Conservation (phyloP, 140 eudicot genomes). For the Cichorium intybus region DNA sequence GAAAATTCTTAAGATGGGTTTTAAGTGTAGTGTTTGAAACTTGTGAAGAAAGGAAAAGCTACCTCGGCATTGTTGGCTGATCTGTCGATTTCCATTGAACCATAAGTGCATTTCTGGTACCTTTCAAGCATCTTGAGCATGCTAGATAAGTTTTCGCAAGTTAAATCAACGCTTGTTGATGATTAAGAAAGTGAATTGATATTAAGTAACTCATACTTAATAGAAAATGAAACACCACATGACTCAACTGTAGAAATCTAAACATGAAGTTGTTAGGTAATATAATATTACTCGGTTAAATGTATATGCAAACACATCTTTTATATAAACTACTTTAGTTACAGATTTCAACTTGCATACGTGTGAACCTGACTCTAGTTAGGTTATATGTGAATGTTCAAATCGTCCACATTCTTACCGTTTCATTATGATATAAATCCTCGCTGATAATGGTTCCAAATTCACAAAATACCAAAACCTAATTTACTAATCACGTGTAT, state of each 20-base stretch:
- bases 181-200: neutral
- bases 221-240: neutral
- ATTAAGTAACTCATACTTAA: too few relatives aligned
- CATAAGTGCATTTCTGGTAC: slow-evolving; percentile 88
- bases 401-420: neutral
- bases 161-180: slow-evolving; percentile 1
- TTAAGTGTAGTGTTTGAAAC: neutral
- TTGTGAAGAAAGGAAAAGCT: slow-evolving; percentile 6
- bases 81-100: slow-evolving; percentile 56
- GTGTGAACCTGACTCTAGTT: neutral
- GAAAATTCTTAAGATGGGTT: neutral
- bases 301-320: slow-evolving; percentile 2
- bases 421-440: neutral
- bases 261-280: neutral
- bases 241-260: neutral
- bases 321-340: neutral
- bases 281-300: neutral
- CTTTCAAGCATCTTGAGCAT: slow-evolving; percentile 90
- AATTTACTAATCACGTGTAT: neutral
- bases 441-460: too few relatives aligned
- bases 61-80: slow-evolving; percentile 76
- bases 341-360: neutral
- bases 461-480: neutral
- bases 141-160: slow-evolving; percentile 35
- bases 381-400: neutral